Base-by-base conservation (phyloP, 805 yeast species). In the Saturnispora zaruensis region DNA sequence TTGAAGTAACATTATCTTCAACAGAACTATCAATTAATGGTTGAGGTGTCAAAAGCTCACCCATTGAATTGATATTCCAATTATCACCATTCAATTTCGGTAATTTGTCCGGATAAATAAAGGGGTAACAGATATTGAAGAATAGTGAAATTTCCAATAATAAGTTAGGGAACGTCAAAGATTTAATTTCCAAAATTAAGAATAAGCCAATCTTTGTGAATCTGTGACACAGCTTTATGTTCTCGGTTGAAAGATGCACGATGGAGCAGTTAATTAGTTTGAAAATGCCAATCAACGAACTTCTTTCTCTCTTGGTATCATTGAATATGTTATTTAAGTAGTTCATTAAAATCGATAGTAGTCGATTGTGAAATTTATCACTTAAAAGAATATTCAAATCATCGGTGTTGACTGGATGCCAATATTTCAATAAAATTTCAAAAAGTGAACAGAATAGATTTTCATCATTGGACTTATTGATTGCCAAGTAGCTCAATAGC, bases 201-300 rank as follows among this genome's bases (percentile, higher is more conserved):
- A 55, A 60, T 25, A 75, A 52, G 0, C 80, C 78, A 1, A 73
- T 40, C 37, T 61, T 62, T 13, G 72, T 67, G 3, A 79, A 53
- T 18, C 58, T 55, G 52, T 72, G 56, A 3, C 76, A 69, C 20
- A 68, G 58, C 4, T 59, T 49, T 6, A 74, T 58, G 55, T 77
- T 69, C 4, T 67, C 59, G 0, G 75, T 70, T 3, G 77, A 67
- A 4, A 73, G 59, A n/a, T 67, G 62, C 0, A 74, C 54, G 6
- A 81, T 55, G 3, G 73, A 55, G 33, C 68, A 70, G 58, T 81
- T 81, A 16, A 76, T 60, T 14, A 81, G 61, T 46, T 69, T 68
- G 41, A 81, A 59, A 1, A 72, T 57, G 3, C 58, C 36, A 6
- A 69, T 59, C 7, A 63, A 47, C 7, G 58, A 48, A 32, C 56